These are phyloP conservation scores for Boletus reticulatus DNA, from an alignment of 768 basidiomycete species.

Conservation along the genomic window DNA sequence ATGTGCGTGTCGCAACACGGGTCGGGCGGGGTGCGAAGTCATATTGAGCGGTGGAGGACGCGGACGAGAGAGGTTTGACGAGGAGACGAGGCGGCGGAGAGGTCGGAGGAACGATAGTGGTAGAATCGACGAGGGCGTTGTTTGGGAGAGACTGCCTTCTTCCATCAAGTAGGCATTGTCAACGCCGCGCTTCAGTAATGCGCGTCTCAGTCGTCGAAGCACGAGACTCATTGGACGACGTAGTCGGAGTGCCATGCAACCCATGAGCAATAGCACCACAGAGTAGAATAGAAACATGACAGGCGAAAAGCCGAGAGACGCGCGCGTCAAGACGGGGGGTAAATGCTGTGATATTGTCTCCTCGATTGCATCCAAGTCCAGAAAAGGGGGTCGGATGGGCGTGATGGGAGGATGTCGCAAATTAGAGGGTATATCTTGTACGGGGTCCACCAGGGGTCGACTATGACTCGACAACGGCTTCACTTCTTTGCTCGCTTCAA, in stretches of 20 bases:
- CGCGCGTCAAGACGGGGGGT: constrained; percentile 57
- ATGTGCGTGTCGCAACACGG: constrained; percentile 18
- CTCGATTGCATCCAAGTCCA: constrained; percentile 59
- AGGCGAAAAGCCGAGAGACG: constrained; percentile 72
- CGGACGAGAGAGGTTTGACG: constrained; percentile 19
- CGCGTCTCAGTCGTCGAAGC: constrained; percentile 45
- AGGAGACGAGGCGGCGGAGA: constrained; percentile 25
- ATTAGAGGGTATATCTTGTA: constrained; percentile 59
- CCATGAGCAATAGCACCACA: constrained; percentile 40
- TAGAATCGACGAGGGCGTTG: constrained; percentile 16
- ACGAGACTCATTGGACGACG: constrained; percentile 51
- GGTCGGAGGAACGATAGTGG: constrained; percentile 27
- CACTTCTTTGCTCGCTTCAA: constrained; percentile 92
- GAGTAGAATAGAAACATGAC: constrained; percentile 59
- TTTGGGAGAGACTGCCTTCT: constrained; percentile 33
- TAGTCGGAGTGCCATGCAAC: constrained; percentile 51
- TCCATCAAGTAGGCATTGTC: constrained; percentile 43
- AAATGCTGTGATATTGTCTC: constrained; percentile 65
- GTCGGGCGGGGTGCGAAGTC: constrained; percentile 7
- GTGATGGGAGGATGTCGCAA: constrained; percentile 49
- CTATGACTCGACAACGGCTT: constrained; percentile 44
- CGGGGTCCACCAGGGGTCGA: constrained; percentile 68
- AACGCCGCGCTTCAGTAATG: constrained; percentile 32
- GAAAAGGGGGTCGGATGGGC: constrained; percentile 63
- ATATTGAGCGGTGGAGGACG: constrained; percentile 22